phyloP scores from a whole-genome alignment of 148 eudicot species.

The Rhododendron williamsianum region DNA sequence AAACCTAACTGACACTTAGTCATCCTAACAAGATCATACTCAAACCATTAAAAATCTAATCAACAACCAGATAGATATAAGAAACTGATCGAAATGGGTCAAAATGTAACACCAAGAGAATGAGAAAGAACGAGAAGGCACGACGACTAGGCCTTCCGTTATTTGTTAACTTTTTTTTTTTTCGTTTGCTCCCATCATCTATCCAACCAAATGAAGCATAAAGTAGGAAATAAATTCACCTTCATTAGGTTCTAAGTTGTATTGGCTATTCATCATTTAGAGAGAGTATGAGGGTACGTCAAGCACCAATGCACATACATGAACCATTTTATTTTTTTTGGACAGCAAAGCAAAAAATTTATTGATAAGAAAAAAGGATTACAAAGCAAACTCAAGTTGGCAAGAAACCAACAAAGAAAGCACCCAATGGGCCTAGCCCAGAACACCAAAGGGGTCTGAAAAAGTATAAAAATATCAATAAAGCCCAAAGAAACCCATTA shows the following conservation, averaged over 20 bases:
- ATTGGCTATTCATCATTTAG: slow-evolving; percentile 27
- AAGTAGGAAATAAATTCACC: not conserved
- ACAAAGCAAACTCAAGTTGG: slow-evolving; percentile 39
- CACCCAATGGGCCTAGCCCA: too few relatives aligned
- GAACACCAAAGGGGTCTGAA: too few relatives aligned
- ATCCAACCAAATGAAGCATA: not conserved
- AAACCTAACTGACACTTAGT: too few relatives aligned
- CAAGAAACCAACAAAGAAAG: slow-evolving; percentile 53
- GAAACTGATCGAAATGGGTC: too few relatives aligned
- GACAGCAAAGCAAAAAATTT: too few relatives aligned
- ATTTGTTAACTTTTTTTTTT: not conserved
- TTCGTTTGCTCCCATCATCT: not conserved
- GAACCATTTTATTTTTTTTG: too few relatives aligned
- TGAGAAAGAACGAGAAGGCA: too few relatives aligned
- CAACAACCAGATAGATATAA: too few relatives aligned
- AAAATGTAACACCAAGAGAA: too few relatives aligned
- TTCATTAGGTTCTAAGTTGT: not conserved
- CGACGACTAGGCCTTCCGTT: not conserved
- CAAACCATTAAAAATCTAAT: too few relatives aligned
- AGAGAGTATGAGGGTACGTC: slow-evolving; percentile 60
- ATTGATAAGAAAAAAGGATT: too few relatives aligned
- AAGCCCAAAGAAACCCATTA: slow-evolving; percentile 65
- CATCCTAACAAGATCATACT: too few relatives aligned
- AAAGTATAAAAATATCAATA: slow-evolving; percentile 22
- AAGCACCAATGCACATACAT: slow-evolving; percentile 69